These are phyloP conservation scores for Termitomyces sp. DNA, from an alignment of 768 basidiomycete genomes.

Conservation along the genomic window DNA sequence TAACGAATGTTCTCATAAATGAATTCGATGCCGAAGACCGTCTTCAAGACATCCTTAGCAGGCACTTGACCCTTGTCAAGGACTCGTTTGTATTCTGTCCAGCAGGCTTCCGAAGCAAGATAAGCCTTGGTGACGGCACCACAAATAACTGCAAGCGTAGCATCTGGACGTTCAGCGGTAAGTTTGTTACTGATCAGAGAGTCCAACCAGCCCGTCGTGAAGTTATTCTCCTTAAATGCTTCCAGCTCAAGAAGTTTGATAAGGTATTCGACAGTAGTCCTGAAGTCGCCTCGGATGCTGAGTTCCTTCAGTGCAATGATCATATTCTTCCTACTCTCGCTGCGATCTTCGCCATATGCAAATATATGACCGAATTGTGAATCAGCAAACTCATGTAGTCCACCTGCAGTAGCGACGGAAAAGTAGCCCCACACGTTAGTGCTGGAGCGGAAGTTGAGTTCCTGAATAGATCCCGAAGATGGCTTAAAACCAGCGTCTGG, in stretches of 20 bases:
- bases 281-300: conserved; percentile 97
- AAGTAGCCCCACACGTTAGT: conserved; percentile 99
- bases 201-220: conserved; percentile 99
- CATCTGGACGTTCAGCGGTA: conserved; percentile 94
- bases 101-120: conserved; percentile 83
- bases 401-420: conserved; percentile 92
- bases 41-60: conserved; percentile 89
- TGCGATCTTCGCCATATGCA: conserved; percentile 94
- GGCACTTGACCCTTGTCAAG: conserved; percentile 99
- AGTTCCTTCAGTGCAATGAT: conserved; percentile 97
- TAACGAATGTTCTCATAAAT: conserved; percentile 96
- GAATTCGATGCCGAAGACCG: conserved; percentile 94
- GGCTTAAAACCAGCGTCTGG: conserved; percentile 99
- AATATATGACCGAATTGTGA: conserved; percentile 99
- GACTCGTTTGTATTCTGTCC: conserved; percentile 89
- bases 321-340: conserved; percentile 98
- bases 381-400: conserved; percentile 98
- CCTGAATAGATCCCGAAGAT: conserved; percentile 93
- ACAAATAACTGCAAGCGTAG: conserved; percentile 89
- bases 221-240: conserved; percentile 94
- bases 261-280: conserved; percentile 97
- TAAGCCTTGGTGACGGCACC: conserved; percentile 96
- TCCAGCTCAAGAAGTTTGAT: conserved; percentile 96
- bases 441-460: conserved; percentile 98
- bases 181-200: conserved; percentile 95